Percentiles rank a stretch among this genome's conserved stretches.
Conservation (phyloP, 1,284 basidiomycete genomes). For the Moesziomyces sp. region DNA sequence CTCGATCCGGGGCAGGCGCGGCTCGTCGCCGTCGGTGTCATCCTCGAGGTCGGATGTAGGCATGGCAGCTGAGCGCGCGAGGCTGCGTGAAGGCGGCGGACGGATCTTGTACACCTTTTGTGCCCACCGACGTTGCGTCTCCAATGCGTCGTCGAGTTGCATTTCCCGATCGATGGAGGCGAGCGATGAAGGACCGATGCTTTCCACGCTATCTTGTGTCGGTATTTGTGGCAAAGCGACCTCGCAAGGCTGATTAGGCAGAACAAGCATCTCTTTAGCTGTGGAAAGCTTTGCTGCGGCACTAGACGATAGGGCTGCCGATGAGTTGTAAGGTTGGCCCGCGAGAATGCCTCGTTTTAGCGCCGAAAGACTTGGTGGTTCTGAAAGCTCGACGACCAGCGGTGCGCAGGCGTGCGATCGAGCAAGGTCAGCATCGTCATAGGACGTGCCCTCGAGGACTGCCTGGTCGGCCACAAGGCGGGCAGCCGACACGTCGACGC, state of each 20-base stretch:
- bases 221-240: neutral
- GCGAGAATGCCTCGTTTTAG: slow-evolving; percentile 10
- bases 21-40: slow-evolving; percentile 1
- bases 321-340: slow-evolving; percentile 7
- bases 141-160: slow-evolving; percentile 10
- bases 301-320: neutral
- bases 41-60: neutral
- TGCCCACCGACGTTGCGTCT: slow-evolving; percentile 19
- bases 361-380: slow-evolving; percentile 1
- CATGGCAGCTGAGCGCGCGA: neutral
- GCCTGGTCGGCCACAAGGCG: slow-evolving; percentile 11
- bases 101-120: slow-evolving; percentile 5
- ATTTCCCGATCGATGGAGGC: slow-evolving; percentile 24
- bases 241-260: neutral
- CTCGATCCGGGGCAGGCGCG: slow-evolving; percentile 12
- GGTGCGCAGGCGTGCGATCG: neutral
- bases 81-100: neutral
- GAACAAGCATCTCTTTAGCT: neutral
- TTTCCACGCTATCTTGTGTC: slow-evolving; percentile 1
- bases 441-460: slow-evolving; percentile 7
- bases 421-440: slow-evolving; percentile 8
- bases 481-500: neutral
- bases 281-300: neutral
- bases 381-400: neutral
- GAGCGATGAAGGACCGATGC: slow-evolving; percentile 13